Conservation (phyloP, 169 alveolate genomes). For the Sarcocystis neurona region DNA sequence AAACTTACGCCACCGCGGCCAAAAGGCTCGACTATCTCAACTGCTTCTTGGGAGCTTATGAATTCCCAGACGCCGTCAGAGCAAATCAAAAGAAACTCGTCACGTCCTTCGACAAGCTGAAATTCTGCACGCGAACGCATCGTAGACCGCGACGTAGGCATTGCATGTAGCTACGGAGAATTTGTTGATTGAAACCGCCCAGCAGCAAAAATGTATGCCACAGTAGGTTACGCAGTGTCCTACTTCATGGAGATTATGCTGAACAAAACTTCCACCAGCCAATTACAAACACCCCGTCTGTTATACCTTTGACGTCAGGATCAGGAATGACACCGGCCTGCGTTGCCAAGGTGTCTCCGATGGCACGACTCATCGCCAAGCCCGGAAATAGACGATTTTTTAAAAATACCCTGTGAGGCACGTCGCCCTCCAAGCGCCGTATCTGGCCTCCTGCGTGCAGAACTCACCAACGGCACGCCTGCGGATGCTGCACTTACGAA, state of each 20-base stretch:
- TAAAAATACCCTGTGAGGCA: conserved; percentile 83
- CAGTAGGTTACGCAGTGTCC: background rate
- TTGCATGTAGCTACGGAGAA: conserved; percentile 42
- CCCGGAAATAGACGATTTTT: conserved; percentile 84
- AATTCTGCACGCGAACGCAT: conserved; percentile 15
- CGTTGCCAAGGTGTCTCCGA: conserved; percentile 88
- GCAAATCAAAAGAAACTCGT: conserved; percentile 66
- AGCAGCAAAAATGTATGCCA: conserved; percentile 58
- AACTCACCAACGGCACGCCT: background rate
- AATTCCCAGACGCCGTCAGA: conserved; percentile 84
- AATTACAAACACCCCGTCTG: background rate
- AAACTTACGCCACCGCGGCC: background rate
- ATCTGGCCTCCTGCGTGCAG: conserved; percentile 84
- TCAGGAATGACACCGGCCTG: conserved; percentile 85
- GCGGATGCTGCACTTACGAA: background rate
- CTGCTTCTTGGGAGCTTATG: conserved; percentile 77
- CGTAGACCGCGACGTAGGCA: background rate
- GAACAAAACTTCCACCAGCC: background rate
- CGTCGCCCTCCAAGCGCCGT: conserved; percentile 77
- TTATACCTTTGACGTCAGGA: conserved; percentile 77
- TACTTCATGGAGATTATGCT: background rate
- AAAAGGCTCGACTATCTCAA: conserved; percentile 65
- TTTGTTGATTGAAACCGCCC: no score
- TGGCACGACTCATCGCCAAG: conserved; percentile 89
- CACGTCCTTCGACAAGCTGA: conserved; percentile 41